Conservation (phyloP, 2,329 filamentous ascomycete genomes). For the Lasiodiplodia gonubiensis region DNA sequence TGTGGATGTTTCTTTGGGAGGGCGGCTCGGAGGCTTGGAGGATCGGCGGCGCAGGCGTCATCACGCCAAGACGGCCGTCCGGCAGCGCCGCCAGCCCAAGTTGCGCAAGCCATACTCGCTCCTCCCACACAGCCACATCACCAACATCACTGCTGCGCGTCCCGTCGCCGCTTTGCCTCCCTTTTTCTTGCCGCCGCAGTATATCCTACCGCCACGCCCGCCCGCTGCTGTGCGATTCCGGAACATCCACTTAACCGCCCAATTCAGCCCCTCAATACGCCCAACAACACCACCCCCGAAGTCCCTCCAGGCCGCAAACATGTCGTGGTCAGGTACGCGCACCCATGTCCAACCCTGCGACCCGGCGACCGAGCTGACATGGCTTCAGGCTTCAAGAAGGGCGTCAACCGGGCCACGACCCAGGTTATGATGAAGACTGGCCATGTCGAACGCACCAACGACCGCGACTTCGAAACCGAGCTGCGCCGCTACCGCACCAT, state of each 20-base stretch:
- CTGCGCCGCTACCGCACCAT: conserved; percentile 97
- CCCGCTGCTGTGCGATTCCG: conserved; percentile 2
- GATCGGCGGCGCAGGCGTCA: conserved; percentile 18
- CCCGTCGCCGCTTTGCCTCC: conserved; percentile 10
- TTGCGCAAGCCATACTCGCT: conserved; percentile 13
- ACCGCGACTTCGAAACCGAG: conserved; percentile 98
- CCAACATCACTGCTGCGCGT: conserved; percentile 3
- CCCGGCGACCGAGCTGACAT: conserved; percentile 34
- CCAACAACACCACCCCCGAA: conserved; percentile 4
- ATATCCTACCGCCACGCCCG: background rate
- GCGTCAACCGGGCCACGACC: conserved; percentile 97
- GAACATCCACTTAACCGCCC: conserved; percentile 18
- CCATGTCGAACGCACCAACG: conserved; percentile 97
- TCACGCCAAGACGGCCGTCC: conserved; percentile 25
- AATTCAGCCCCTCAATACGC: conserved; percentile 16
- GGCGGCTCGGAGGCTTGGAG: background rate
- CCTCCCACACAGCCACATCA: conserved; percentile 26
- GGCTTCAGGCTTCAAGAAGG: conserved; percentile 81
- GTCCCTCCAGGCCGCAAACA: conserved; percentile 34
- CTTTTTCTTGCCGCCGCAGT: background rate
- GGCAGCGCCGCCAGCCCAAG: conserved; percentile 8
- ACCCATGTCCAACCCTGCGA: conserved; percentile 20
- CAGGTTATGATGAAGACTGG: conserved; percentile 99
- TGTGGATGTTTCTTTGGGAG: background rate
- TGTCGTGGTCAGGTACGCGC: conserved; percentile 64